Base-by-base conservation (phyloP, 768 basidiomycete species). In the Pisolithus tinctorius region DNA sequence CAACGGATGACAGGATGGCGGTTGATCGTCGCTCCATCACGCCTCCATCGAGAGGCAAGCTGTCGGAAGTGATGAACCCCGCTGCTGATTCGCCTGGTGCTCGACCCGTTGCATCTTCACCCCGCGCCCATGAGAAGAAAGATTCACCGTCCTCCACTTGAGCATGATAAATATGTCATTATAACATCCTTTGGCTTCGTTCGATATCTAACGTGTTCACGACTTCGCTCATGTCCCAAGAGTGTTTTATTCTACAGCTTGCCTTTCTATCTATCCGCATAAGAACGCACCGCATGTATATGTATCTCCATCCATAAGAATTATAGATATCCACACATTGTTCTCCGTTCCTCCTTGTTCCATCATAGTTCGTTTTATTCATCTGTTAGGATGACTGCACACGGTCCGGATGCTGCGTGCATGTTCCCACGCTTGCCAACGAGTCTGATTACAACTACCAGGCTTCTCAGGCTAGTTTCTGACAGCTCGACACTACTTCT, bases 41-140 rank as follows among this genome's bases (percentile, higher is more conserved):
- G 6, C 74, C 80, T 6, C 71, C 78, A 14, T 71, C 78, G 49
- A 75, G 80, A 54, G 65, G 71, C 38, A 83, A 83, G 65, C 62
- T 78, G 60, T 70, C 73, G 40, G 79, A 81, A 34, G 73, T 77
- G 48, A 74, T 77, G 60, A 74, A 77, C 54, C 64, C 73, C 16
- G 62, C 68, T 55, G 74, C 76, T 39, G 73, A 79, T 48, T 78
- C 81, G 48, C 77, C 82, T 17, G 69, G 71, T 6, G 61, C 70
- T 10, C 81, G 83, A 59, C 72, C 74, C 50, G 72, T 77, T 9
- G 72, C 80, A n/a, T 80, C 80, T 17, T 81, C 83, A 14, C 69
- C 77, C 17, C 75, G 66, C n/a, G 49, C 63, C 29, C 66, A 67
- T 26, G 66, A 67, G 23, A 67, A 69, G 51, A 66, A 62, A 50